These are phyloP conservation scores for Fusarium graminum DNA, from an alignment of 2,329 filamentous ascomycete genomes.

Conservation along the genomic window DNA sequence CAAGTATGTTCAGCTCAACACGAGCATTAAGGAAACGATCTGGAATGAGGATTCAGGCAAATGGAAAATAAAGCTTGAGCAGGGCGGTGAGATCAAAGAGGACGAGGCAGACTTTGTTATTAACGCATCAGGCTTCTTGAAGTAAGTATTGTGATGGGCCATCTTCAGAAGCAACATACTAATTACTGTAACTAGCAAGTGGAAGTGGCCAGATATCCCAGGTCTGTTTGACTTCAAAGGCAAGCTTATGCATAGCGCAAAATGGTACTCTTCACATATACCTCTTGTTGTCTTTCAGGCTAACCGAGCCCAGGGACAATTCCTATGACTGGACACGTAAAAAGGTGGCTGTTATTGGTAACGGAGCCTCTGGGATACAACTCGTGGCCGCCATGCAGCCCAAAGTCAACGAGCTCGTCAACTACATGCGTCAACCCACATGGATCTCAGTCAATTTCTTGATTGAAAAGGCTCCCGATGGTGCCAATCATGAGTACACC, in stretches of 20 bases:
- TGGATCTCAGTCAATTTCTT: conserved; percentile 19
- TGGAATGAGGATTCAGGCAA: conserved; percentile 8
- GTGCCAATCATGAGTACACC: conserved; percentile 5
- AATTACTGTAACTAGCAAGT: conserved; percentile 1
- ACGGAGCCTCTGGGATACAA: conserved; percentile 14
- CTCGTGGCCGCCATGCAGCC: conserved; percentile 10
- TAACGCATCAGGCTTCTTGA: conserved; percentile 14
- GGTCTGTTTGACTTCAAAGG: conserved; percentile 20
- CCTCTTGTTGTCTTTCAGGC: rapidly evolving
- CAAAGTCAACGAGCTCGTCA: conserved; percentile 2
- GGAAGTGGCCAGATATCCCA: conserved; percentile 19
- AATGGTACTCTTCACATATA: background rate
- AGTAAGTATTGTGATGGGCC: background rate
- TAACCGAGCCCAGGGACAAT: conserved; percentile 1
- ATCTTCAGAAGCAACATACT: background rate
- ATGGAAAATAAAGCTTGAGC: conserved; percentile 19
- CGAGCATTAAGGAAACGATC: conserved; percentile 8
- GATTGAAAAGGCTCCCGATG: conserved; percentile 6
- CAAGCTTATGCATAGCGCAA: conserved; percentile 12
- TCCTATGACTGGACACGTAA: conserved; percentile 7
- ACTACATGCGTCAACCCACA: conserved; percentile 15
- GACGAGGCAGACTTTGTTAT: conserved; percentile 20
- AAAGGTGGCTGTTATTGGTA: conserved; percentile 11
- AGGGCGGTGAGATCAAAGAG: conserved; percentile 7
- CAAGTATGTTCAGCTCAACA: conserved; percentile 11